phyloP scores from a whole-genome alignment of 2,329 filamentous ascomycete genomes.

The Thermothelomyces thermophilus region DNA sequence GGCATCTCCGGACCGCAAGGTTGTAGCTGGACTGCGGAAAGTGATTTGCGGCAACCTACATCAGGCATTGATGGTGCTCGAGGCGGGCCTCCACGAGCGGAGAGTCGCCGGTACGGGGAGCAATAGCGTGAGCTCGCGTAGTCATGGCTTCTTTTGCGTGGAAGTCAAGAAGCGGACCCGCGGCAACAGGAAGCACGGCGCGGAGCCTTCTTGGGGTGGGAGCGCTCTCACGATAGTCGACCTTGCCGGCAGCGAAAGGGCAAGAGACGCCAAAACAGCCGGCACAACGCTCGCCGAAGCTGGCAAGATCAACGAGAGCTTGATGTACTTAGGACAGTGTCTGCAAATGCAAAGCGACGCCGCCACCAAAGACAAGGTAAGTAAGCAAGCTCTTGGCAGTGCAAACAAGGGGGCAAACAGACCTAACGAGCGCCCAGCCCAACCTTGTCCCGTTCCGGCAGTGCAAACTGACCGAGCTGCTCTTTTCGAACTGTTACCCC shows the following conservation, averaged over 20 bases:
- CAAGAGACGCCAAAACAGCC: constrained; percentile 86
- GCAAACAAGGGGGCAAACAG: neutral
- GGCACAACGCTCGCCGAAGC: constrained; percentile 90
- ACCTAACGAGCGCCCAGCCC: constrained; percentile 40
- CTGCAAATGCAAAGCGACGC: constrained; percentile 88
- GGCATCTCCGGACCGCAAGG: constrained; percentile 79
- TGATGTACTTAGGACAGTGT: constrained; percentile 98
- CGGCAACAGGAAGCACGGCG: constrained; percentile 38
- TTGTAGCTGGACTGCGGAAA: constrained; percentile 87
- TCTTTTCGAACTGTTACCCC: constrained; percentile 84
- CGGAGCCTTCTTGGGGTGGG: constrained; percentile 61
- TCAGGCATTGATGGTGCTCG: constrained; percentile 83
- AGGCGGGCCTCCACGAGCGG: constrained; percentile 80
- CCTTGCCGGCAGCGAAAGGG: constrained; percentile 86
- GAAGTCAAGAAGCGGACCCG: constrained; percentile 76
- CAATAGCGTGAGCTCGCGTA: constrained; percentile 86
- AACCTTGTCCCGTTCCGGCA: constrained; percentile 73
- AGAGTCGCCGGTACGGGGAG: constrained; percentile 85
- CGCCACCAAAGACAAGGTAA: constrained; percentile 65
- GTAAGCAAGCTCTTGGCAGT: too few species aligned
- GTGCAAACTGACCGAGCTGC: constrained; percentile 76
- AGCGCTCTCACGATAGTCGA: constrained; percentile 85
- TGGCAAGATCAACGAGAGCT: constrained; percentile 94
- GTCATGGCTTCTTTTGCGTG: constrained; percentile 92
- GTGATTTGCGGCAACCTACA: constrained; percentile 75